Percentiles rank a stretch among this genome's conserved stretches.
Evolutionary conservation across 768 basidiomycete genomes (phyloP).

Genomic region (Leccinum arenicola): DNA sequence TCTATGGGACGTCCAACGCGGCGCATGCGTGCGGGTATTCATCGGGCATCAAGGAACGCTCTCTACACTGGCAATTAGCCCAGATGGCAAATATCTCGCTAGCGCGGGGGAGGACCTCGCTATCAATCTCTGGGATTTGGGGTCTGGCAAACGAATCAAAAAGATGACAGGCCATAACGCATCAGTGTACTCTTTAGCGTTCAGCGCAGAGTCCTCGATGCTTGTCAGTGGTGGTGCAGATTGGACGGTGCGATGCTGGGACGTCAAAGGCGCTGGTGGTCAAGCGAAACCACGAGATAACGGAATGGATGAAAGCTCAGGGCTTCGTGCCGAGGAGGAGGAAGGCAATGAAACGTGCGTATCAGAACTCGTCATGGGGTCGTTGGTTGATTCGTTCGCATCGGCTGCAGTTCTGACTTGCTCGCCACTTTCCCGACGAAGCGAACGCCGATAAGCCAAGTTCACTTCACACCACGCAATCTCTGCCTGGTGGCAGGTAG

Average conservation of each 20-base stretch:
- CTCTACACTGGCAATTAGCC: conserved; percentile 82
- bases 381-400: conserved; percentile 1
- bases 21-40: conserved; percentile 91
- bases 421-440: conserved; percentile 93
- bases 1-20: conserved; percentile 97
- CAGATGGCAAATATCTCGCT: conserved; percentile 92
- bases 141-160: conserved; percentile 91
- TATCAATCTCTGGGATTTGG: conserved; percentile 96
- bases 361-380: not conserved
- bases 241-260: conserved; percentile 99
- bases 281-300: conserved; percentile 58
- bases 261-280: conserved; percentile 80
- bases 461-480: conserved; percentile 94
- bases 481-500: conserved; percentile 85
- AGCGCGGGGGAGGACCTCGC: conserved; percentile 90
- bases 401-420: conserved; percentile 65
- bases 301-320: conserved; percentile 38
- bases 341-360: conserved; percentile 73
- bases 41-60: conserved; percentile 91
- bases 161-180: conserved; percentile 94
- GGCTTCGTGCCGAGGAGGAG: conserved; percentile 40
- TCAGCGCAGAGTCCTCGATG: conserved; percentile 87
- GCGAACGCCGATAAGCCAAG: conserved; percentile 87
- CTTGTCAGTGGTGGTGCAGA: conserved; percentile 91
- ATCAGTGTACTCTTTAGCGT: conserved; percentile 86